Percentiles rank a stretch among this genome's conserved stretches.
Evolutionary conservation across 1,284 basidiomycete species (phyloP).

Genomic region (Garcileccinum viscosum): DNA sequence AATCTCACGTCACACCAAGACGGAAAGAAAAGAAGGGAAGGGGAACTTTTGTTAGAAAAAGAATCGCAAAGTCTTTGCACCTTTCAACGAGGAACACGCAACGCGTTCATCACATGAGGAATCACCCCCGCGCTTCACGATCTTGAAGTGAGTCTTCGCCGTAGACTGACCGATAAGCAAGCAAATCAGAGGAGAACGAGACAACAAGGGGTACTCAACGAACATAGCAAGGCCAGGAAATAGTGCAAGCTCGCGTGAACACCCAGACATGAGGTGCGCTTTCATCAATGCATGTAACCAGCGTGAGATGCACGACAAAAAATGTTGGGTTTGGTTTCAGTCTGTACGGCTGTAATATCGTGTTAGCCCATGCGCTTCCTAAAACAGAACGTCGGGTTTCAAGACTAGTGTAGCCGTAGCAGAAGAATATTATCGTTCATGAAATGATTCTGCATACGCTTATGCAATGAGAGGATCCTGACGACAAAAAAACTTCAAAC

Average conservation of each 20-base stretch:
- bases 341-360: too few relatives aligned
- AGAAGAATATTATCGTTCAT: too few relatives aligned
- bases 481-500: too few relatives aligned
- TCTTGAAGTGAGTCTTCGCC: background rate
- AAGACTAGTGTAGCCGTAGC: too few relatives aligned
- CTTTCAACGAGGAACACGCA: constrained; percentile 21
- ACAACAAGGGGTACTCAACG: constrained; percentile 16
- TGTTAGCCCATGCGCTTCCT: too few relatives aligned
- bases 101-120: constrained; percentile 19
- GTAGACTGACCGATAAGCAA: background rate
- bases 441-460: too few relatives aligned
- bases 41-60: constrained; percentile 19
- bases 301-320: too few relatives aligned
- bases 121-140: constrained; percentile 16
- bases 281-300: too few relatives aligned
- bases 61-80: constrained; percentile 23
- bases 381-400: too few relatives aligned
- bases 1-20: background rate
- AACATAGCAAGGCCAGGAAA: constrained; percentile 21
- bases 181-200: background rate
- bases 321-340: too few relatives aligned
- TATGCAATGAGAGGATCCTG: too few relatives aligned
- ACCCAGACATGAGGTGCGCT: too few relatives aligned
- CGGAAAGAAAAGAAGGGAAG: accelerated
- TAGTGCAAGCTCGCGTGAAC: constrained; percentile 32